phyloP scores from a whole-genome alignment of 1,284 basidiomycete genomes.

The Microstroma glucosiphilum region DNA sequence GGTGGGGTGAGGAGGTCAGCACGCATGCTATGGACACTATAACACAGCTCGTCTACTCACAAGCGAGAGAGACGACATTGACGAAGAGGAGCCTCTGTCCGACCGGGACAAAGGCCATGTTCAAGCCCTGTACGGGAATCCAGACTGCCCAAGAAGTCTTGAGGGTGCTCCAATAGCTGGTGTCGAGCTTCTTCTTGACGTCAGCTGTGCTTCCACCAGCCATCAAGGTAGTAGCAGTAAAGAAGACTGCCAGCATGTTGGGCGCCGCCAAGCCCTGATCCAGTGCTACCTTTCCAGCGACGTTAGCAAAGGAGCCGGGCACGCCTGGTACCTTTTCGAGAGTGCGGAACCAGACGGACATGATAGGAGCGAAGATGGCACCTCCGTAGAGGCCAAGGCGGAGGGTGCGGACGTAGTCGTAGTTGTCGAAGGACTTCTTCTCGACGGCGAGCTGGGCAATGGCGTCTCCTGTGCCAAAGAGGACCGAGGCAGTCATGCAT shows the following conservation, averaged over 20 bases:
- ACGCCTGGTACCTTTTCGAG: constrained; percentile 24
- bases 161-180: constrained; percentile 18
- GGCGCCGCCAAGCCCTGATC: constrained; percentile 37
- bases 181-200: constrained; percentile 27
- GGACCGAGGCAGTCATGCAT: constrained; percentile 29
- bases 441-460: constrained; percentile 41
- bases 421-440: constrained; percentile 17
- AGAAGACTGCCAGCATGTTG: constrained; percentile 27
- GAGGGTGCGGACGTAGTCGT: constrained; percentile 28
- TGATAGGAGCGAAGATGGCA: constrained; percentile 36
- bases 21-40: not conserved
- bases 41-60: constrained; percentile 7
- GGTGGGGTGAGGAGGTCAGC: constrained; percentile 15
- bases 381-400: constrained; percentile 34
- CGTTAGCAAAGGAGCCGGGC: constrained; percentile 17
- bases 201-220: constrained; percentile 17
- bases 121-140: constrained; percentile 38
- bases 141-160: constrained; percentile 37
- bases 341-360: constrained; percentile 30
- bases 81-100: constrained; percentile 30
- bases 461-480: constrained; percentile 38
- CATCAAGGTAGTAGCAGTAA: constrained; percentile 30
- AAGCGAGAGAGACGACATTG: constrained; percentile 13
- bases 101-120: constrained; percentile 35
- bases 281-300: constrained; percentile 24